phyloP scores from a whole-genome alignment of 805 yeast genomes.

The Spathaspora hagerdaliae region DNA sequence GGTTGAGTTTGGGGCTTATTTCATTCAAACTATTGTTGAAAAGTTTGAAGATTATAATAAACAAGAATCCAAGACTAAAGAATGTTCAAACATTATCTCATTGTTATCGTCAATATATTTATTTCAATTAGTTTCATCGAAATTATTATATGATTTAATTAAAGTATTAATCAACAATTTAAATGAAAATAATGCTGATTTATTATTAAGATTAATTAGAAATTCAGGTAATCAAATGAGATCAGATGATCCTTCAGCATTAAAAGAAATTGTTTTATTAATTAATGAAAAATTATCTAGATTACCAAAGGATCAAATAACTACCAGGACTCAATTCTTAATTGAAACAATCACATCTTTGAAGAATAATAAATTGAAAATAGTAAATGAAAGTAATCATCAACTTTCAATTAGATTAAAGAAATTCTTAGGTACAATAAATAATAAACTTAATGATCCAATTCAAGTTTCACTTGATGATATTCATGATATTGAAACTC shows the following conservation, averaged over 20 bases:
- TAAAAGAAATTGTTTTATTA: slow-evolving; percentile 69
- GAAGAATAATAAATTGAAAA: slow-evolving; percentile 77
- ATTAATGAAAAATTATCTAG: slow-evolving; percentile 46
- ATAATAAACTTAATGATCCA: slow-evolving; percentile 58
- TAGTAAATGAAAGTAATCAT: slow-evolving; percentile 46
- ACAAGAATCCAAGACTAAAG: slow-evolving; percentile 31
- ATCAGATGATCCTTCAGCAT: slow-evolving; percentile 81
- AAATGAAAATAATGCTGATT: slow-evolving; percentile 71
- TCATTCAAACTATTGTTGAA: slow-evolving; percentile 78
- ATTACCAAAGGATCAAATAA: slow-evolving; percentile 33
- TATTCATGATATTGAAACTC: slow-evolving; percentile 67
- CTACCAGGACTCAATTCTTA: slow-evolving; percentile 72
- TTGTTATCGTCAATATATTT: slow-evolving; percentile 73
- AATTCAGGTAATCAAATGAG: slow-evolving; percentile 82
- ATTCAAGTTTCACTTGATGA: slow-evolving; percentile 81
- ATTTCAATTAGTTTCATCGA: slow-evolving; percentile 71
- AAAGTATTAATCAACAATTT: slow-evolving; percentile 48
- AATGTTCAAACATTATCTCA: slow-evolving; percentile 64
- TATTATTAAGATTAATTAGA: slow-evolving; percentile 66
- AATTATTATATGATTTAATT: slow-evolving; percentile 74
- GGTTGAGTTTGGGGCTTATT: slow-evolving; percentile 82
- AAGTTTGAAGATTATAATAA: slow-evolving; percentile 46
- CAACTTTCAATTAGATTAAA: slow-evolving; percentile 56
- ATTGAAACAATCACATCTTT: slow-evolving; percentile 81
- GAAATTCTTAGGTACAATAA: slow-evolving; percentile 56